These are phyloP conservation scores for Fusarium nisikadoi DNA, from an alignment of 2,329 filamentous ascomycete species.

Conservation along the genomic window DNA sequence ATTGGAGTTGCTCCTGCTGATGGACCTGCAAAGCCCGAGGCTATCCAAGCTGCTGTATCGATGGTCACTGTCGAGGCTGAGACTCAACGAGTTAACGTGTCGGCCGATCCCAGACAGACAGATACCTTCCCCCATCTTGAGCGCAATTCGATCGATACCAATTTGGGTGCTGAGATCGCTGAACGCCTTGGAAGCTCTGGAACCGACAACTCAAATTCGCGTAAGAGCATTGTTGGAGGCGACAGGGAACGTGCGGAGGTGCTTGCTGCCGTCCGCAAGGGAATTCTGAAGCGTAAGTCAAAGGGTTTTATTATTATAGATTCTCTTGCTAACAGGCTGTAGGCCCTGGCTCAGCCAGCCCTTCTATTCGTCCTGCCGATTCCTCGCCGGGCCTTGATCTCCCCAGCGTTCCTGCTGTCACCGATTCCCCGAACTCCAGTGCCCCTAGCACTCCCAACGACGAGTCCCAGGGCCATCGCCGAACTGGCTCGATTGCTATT, in stretches of 20 bases:
- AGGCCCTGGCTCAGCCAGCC: conserved; percentile 71
- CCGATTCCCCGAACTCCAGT: conserved; percentile 85
- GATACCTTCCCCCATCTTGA: conserved; percentile 84
- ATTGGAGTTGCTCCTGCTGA: conserved; percentile 81
- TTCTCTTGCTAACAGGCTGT: conserved; percentile 25
- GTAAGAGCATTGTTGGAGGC: conserved; percentile 91
- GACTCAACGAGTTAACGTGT: conserved; percentile 83
- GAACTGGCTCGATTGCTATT: conserved; percentile 76
- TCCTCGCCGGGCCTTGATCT: conserved; percentile 65
- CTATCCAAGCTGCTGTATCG: conserved; percentile 85
- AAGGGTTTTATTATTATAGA: neutral
- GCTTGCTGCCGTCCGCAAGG: conserved; percentile 90
- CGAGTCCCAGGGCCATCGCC: conserved; percentile 73
- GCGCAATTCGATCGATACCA: conserved; percentile 80
- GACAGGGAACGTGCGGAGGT: conserved; percentile 93
- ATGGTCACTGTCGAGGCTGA: conserved; percentile 97
- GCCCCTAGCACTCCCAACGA: conserved; percentile 89
- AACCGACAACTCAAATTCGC: conserved; percentile 70
- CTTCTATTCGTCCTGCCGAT: conserved; percentile 72
- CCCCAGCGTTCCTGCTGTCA: conserved; percentile 70
- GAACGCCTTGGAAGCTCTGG: conserved; percentile 67
- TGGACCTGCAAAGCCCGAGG: conserved; percentile 66
- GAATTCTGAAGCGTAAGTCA: conserved; percentile 86
- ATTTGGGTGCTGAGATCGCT: conserved; percentile 57
- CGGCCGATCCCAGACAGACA: conserved; percentile 73